Base-by-base conservation (phyloP, 2,329 filamentous ascomycete genomes). In the Cladosporium sp. region DNA sequence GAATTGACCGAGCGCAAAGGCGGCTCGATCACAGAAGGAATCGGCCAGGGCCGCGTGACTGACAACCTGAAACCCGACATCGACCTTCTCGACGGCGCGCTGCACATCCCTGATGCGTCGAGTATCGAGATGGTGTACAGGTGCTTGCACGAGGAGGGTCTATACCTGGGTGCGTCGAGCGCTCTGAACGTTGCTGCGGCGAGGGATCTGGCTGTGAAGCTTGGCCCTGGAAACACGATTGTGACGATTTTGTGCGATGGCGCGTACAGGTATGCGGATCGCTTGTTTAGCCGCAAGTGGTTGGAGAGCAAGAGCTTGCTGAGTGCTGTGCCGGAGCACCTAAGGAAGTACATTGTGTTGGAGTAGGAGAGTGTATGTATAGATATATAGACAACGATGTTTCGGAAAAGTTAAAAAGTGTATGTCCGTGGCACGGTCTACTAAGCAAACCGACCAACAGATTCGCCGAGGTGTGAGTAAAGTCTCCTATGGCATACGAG, bases 111-210 rank as follows among this genome's bases (percentile, higher is more conserved):
- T 67, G 95, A 99, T 76, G 93, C 95, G 82, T 93, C 96, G 86
- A 96, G 89, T 74, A 94, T 99, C 71, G 92, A 91, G 79, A 98
- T 97, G 95, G 92, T 99, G 53, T 99, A 98, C 82, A 85, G 94
- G 69, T 97, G 94, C 76, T 83, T 99, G 68, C 93, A 98, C 74
- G 93, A 98, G 80, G 95, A 99, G 77, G 95, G 95, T 1, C 81
- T 99, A 60, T 99, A 99, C 78, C 85, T 99, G 1, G 95, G 95
- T 68, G 95, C 95, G 43, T 97, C 92, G 80, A 96, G 92, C 26
- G 91, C 92, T 66, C 82, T 99, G 74, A 99, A 99, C 76, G 95
- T 99, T 16, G 95, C 94, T 7, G 95, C 95, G 1, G 95, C 95
- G 18, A 92, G 94, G 81, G 92, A 98, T 80, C 90, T 97, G 32